These are phyloP conservation scores for Ophiostoma triangulosporum DNA, from an alignment of 2,329 filamentous ascomycete species.

Conservation along the genomic window DNA sequence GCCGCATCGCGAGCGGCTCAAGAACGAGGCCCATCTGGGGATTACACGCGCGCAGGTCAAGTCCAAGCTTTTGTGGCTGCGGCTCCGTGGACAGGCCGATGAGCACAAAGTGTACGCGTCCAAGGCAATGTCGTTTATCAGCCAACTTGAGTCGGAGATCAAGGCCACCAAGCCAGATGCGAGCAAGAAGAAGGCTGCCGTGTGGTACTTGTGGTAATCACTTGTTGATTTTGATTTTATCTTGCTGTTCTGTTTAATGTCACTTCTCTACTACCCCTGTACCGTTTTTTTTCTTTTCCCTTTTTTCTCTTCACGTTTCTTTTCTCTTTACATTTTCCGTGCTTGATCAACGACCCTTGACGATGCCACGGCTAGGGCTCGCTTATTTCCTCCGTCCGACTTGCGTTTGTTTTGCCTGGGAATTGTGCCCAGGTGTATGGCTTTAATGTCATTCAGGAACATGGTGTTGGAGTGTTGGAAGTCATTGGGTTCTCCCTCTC, in stretches of 20 bases:
- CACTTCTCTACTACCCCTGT: neutral
- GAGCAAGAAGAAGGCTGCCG: neutral
- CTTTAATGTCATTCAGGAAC: neutral
- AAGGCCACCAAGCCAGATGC: neutral
- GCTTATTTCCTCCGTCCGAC: neutral
- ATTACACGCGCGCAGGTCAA: constrained; percentile 12
- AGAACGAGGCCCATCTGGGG: neutral
- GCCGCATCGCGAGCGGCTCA: neutral
- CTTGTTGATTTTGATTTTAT: neutral
- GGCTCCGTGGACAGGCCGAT: constrained; percentile 8
- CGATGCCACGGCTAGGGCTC: neutral
- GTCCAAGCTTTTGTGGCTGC: constrained; percentile 15
- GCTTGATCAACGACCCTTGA: neutral
- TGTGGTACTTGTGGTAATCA: neutral
- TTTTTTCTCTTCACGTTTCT: neutral
- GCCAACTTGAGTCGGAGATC: constrained; percentile 1
- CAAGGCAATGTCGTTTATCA: constrained; percentile 8
- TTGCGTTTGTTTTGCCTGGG: neutral
- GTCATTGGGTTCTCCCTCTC: neutral
- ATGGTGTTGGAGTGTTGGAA: constrained; percentile 1
- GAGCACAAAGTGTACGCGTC: constrained; percentile 11
- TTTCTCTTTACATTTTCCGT: neutral
- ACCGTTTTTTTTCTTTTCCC: neutral
- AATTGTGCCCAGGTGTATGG: neutral
- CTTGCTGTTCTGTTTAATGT: neutral